Percentiles rank a stretch among this genome's conserved stretches.
Evolutionary conservation across 495 filamentous ascomycete species (phyloP).

Genomic region (Cercophora samala): DNA sequence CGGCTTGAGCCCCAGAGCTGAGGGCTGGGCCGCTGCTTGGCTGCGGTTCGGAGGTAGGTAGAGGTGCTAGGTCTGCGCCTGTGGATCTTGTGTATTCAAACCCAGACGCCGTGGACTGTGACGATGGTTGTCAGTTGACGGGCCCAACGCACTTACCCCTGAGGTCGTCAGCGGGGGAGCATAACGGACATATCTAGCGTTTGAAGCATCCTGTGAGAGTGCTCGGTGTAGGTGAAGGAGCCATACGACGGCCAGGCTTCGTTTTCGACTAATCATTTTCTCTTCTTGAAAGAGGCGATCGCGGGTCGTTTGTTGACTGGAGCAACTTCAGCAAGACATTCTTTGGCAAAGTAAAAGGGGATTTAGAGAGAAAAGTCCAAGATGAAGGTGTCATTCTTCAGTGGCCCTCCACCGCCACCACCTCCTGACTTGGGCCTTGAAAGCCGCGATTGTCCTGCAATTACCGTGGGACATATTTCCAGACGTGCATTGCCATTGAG

Average conservation of each 20-base stretch:
- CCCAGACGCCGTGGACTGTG: neutral
- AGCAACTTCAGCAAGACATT: too few relatives aligned
- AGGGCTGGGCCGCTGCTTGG: neutral
- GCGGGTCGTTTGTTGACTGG: neutral
- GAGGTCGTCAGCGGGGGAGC: neutral
- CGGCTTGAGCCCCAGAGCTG: neutral
- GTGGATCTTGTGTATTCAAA: neutral
- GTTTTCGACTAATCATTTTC: neutral
- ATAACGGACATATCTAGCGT: neutral
- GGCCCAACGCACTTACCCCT: neutral
- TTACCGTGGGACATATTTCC: neutral
- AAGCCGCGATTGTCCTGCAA: neutral
- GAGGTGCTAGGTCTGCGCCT: neutral
- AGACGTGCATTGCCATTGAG: neutral
- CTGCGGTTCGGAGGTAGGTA: neutral
- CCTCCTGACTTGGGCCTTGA: neutral
- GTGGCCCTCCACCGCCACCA: neutral
- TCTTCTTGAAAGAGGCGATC: neutral
- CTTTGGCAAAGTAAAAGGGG: too few relatives aligned
- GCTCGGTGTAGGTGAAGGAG: neutral
- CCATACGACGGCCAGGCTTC: neutral
- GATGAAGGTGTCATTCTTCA: neutral
- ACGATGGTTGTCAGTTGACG: neutral
- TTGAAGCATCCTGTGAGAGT: neutral
- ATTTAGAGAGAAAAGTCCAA: neutral